phyloP scores from a whole-genome alignment of 345 rosid species.

The Raphanus raphanistrum region DNA sequence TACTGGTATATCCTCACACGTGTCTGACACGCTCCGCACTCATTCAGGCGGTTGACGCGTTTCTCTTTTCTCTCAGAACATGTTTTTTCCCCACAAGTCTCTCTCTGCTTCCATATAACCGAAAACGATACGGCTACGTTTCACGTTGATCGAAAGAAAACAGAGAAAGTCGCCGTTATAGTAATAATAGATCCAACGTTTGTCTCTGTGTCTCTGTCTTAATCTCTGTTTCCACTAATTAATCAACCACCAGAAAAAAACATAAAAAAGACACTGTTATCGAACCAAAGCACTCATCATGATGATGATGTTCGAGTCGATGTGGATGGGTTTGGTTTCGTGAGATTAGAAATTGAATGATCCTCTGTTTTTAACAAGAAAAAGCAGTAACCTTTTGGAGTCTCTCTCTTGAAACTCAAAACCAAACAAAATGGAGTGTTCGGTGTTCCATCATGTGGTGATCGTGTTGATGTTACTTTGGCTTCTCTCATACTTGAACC shows the following conservation, averaged over 20 bases:
- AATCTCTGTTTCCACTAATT: neutral
- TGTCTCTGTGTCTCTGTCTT: neutral
- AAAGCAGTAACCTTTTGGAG: neutral
- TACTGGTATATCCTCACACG: conserved; percentile 13
- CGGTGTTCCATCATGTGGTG: conserved; percentile 73
- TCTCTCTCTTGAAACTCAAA: neutral
- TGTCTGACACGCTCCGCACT: conserved; percentile 33
- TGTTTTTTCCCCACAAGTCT: neutral
- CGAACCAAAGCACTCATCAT: neutral
- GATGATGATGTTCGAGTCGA: neutral
- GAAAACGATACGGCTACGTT: conserved; percentile 1
- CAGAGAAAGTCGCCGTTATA: neutral
- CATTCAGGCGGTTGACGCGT: conserved; percentile 43
- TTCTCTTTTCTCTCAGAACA: neutral
- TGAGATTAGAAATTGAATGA: conserved; percentile 1
- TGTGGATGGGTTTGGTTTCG: conserved; percentile 20
- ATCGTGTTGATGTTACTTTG: conserved; percentile 65
- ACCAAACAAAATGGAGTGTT: conserved; percentile 41
- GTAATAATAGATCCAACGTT: neutral
- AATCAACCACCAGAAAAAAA: neutral
- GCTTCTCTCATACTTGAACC: conserved; percentile 58
- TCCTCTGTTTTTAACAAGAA: neutral
- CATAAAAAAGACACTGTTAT: neutral
- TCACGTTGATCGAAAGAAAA: neutral
- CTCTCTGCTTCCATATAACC: neutral